Evolutionary conservation across 306 rosid genomes (phyloP).

Genomic region (Prunus mongolica): DNA sequence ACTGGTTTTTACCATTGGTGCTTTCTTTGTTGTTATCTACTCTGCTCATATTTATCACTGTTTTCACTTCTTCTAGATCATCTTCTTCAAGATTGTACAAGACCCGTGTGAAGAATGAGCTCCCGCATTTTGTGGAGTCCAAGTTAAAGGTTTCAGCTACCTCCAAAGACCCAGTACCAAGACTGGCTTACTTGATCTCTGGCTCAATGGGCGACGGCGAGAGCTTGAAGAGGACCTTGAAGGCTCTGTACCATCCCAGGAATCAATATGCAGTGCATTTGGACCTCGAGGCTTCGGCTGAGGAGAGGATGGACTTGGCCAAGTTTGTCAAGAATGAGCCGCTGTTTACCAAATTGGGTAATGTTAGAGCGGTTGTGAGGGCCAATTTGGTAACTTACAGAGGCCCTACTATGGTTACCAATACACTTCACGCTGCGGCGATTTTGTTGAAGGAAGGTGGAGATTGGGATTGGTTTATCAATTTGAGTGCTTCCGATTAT

Average conservation of each 20-base stretch:
- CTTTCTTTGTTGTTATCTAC: conserved; percentile 35
- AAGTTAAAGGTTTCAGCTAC: conserved; percentile 34
- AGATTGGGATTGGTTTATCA: conserved; percentile 83
- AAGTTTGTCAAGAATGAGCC: conserved; percentile 48
- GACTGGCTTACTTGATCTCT: conserved; percentile 69
- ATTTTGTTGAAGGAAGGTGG: conserved; percentile 58
- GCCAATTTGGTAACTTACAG: conserved; percentile 75
- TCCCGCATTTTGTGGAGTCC: conserved; percentile 55
- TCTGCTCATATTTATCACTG: conserved; percentile 29
- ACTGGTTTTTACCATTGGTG: conserved; percentile 44
- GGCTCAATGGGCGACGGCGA: conserved; percentile 70
- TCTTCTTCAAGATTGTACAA: conserved; percentile 22
- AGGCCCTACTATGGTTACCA: conserved; percentile 73
- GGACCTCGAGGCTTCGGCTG: conserved; percentile 61
- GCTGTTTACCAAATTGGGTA: conserved; percentile 42
- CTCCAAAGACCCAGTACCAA: conserved; percentile 40
- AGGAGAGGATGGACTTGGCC: conserved; percentile 55
- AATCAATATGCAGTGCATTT: conserved; percentile 66
- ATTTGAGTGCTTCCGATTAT: conserved; percentile 73
- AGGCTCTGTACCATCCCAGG: conserved; percentile 68
- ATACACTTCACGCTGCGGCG: conserved; percentile 76
- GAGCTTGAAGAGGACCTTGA: conserved; percentile 65
- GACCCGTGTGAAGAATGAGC: conserved; percentile 15
- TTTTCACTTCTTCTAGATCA: conserved; percentile 27
- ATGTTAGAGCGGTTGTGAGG: conserved; percentile 51